Conservation (phyloP, 192 early-diverging fungal genomes). For the Umbelopsis sp. region DNA sequence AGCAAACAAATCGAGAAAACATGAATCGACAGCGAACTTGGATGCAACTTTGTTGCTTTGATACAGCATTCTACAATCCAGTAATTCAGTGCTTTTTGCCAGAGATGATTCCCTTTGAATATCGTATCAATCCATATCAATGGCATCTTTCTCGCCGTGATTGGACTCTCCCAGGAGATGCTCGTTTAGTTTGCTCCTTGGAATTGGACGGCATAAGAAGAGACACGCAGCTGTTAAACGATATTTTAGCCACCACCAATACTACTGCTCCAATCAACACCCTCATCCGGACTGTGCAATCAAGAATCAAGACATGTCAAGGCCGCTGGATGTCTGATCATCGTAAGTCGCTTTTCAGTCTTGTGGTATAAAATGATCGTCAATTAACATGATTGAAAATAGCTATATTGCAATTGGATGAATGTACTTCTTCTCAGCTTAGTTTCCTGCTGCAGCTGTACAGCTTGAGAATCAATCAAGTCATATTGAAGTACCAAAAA, state of each 20-base stretch:
- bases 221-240: neutral
- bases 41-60: slow-evolving; percentile 19
- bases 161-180: neutral
- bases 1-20: neutral
- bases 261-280: neutral
- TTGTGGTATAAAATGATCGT: too few relatives aligned
- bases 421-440: neutral
- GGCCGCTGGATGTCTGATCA: slow-evolving; percentile 14
- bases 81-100: neutral
- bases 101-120: slow-evolving; percentile 10
- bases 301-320: neutral
- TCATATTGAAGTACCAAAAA: neutral
- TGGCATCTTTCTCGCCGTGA: neutral
- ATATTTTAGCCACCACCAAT: neutral
- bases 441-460: neutral
- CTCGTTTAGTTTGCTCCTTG: slow-evolving; percentile 1
- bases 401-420: neutral
- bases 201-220: slow-evolving; percentile 1
- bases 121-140: neutral
- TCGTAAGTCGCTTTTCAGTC: neutral
- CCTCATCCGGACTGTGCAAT: neutral
- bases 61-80: neutral
- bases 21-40: slow-evolving; percentile 17
- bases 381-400: too few relatives aligned
- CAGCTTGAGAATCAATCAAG: slow-evolving; percentile 4